Percentiles rank a stretch among this genome's conserved stretches.
phyloP scores from a whole-genome alignment of 441 rosid species.

The Adansonia grandidieri region DNA sequence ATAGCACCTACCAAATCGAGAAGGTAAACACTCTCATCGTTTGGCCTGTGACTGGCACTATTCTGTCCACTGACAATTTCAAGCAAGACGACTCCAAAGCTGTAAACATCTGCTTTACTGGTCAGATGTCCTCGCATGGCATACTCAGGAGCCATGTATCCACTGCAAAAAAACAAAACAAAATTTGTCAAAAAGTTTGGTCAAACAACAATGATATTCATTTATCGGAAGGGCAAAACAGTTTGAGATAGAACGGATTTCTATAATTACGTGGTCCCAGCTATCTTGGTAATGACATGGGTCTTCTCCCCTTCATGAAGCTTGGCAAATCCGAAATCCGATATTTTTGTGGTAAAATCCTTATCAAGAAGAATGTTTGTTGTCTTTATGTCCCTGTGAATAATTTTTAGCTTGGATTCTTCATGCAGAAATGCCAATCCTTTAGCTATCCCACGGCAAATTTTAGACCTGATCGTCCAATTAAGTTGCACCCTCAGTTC shows the following conservation, averaged over 20 bases:
- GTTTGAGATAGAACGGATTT: neutral
- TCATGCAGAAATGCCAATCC: slow-evolving; percentile 71
- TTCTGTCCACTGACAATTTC: slow-evolving; percentile 66
- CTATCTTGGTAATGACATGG: slow-evolving; percentile 64
- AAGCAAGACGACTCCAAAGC: slow-evolving; percentile 62
- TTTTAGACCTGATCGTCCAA: slow-evolving; percentile 58
- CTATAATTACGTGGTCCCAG: slow-evolving; percentile 57
- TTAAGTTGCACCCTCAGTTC: slow-evolving; percentile 39
- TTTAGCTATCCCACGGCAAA: slow-evolving; percentile 66
- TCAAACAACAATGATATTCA: neutral
- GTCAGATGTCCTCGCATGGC: slow-evolving; percentile 69
- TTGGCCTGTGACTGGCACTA: slow-evolving; percentile 57
- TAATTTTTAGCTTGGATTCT: slow-evolving; percentile 65
- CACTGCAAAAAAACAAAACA: slow-evolving; percentile 12
- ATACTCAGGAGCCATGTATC: slow-evolving; percentile 78
- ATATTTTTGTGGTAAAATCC: slow-evolving; percentile 64
- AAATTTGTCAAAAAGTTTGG: neutral
- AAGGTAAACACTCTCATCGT: slow-evolving; percentile 48
- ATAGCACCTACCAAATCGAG: slow-evolving; percentile 58
- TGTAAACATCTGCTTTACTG: slow-evolving; percentile 73
- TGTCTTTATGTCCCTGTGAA: slow-evolving; percentile 76
- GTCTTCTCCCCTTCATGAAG: slow-evolving; percentile 59
- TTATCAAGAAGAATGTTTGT: slow-evolving; percentile 61
- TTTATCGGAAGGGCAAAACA: neutral
- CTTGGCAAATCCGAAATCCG: slow-evolving; percentile 71